Evolutionary conservation across 176 grass and related monocot genomes (phyloP).

Genomic region (Miscanthus lutarioriparius): DNA sequence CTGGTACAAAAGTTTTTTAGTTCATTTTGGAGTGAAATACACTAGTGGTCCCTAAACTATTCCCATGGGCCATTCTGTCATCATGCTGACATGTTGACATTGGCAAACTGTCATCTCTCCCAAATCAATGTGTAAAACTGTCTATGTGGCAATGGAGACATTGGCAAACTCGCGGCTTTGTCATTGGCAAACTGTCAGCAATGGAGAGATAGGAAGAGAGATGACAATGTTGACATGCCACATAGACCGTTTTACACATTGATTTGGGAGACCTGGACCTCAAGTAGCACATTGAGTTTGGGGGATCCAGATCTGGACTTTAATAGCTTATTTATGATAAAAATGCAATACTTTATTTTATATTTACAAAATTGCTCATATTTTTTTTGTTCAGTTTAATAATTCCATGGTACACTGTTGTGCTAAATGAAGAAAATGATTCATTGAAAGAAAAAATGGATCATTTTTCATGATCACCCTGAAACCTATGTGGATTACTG

Average conservation of each 20-base stretch:
- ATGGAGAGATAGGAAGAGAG: background rate
- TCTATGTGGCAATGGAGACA: too few relatives aligned
- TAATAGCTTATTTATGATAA: background rate
- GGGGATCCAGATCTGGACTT: background rate
- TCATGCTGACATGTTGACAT: background rate
- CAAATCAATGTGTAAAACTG: too few relatives aligned
- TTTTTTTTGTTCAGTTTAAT: background rate
- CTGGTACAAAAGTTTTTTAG: background rate
- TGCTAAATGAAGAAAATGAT: conserved; percentile 3
- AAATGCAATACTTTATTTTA: background rate
- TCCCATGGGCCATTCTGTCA: background rate
- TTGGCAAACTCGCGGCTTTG: background rate
- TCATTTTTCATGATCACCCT: conserved; percentile 13
- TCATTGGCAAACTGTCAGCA: background rate
- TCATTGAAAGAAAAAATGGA: background rate
- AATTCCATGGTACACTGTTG: background rate
- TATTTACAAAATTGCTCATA: background rate
- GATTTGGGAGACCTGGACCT: background rate
- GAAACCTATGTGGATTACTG: conserved; percentile 10
- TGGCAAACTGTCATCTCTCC: background rate
- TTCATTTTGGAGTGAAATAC: conserved; percentile 3
- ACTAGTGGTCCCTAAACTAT: background rate
- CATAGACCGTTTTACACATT: background rate
- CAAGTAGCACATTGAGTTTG: background rate
- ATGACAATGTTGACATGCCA: background rate